These are phyloP conservation scores for Agaricus subrufescens DNA, from an alignment of 768 basidiomycete species.

Conservation along the genomic window DNA sequence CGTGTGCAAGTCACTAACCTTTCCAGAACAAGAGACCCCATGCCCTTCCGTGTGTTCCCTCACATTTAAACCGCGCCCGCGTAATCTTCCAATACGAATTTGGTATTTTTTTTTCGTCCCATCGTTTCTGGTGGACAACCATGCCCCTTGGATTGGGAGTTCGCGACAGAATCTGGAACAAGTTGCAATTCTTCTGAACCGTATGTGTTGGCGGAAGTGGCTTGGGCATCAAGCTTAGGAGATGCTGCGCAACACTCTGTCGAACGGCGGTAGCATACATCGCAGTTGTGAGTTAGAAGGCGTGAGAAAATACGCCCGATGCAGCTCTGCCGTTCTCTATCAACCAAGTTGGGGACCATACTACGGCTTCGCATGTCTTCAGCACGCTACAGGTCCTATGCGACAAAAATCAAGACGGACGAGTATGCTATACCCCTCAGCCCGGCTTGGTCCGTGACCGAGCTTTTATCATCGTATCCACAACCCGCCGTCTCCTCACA, in stretches of 20 bases:
- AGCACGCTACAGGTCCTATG: not conserved
- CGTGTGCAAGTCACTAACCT: conserved; percentile 43
- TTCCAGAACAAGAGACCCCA: conserved; percentile 82
- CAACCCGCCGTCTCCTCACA: conserved; percentile 52
- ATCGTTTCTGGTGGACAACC: conserved; percentile 67
- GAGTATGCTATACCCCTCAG: conserved; percentile 56
- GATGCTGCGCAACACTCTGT: conserved; percentile 26
- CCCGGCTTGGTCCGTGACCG: conserved; percentile 79
- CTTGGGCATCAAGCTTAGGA: conserved; percentile 56
- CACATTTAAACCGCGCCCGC: conserved; percentile 62
- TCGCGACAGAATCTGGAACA: conserved; percentile 71
- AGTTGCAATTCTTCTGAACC: conserved; percentile 44
- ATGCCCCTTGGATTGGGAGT: conserved; percentile 64
- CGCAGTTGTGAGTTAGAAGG: conserved; percentile 8
- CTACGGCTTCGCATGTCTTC: not conserved
- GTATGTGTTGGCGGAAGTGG: conserved; percentile 58
- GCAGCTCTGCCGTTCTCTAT: not conserved
- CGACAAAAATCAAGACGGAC: conserved; percentile 33
- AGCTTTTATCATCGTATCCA: conserved; percentile 74
- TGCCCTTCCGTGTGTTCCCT: conserved; percentile 74
- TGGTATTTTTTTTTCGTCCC: conserved; percentile 62
- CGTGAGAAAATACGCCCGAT: conserved; percentile 5
- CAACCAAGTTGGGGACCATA: not conserved
- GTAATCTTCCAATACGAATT: conserved; percentile 77
- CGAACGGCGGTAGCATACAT: conserved; percentile 34